These are phyloP conservation scores for Colletotrichum scovillei DNA, from an alignment of 2,329 filamentous ascomycete genomes.

Conservation along the genomic window DNA sequence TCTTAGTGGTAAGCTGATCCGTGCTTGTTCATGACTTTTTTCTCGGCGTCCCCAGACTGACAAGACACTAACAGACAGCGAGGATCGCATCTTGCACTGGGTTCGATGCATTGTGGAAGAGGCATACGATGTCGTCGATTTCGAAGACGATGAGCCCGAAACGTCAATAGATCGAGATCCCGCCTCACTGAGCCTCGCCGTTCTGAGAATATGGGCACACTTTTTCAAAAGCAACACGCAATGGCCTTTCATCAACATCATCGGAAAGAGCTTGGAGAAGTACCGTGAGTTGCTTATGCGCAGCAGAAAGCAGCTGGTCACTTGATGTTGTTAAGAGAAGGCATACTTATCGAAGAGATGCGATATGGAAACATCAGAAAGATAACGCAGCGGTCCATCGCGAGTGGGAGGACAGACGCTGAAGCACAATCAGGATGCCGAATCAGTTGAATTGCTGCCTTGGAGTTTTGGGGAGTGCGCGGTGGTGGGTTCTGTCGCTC, in stretches of 20 bases:
- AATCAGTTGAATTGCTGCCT: not conserved
- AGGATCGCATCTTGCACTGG: slow-evolving; percentile 59
- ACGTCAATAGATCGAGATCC: slow-evolving; percentile 40
- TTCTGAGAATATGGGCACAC: slow-evolving; percentile 57
- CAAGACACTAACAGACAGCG: slow-evolving; percentile 45
- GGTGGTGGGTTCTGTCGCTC: too few relatives aligned
- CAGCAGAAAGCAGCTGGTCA: not conserved
- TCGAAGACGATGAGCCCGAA: slow-evolving; percentile 48
- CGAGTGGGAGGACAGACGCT: not conserved
- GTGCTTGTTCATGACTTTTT: too few relatives aligned
- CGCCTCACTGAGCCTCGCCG: slow-evolving; percentile 48
- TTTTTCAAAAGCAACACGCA: slow-evolving; percentile 60
- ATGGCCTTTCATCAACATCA: slow-evolving; percentile 59
- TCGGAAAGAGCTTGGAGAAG: slow-evolving; percentile 52
- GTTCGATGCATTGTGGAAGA: slow-evolving; percentile 58
- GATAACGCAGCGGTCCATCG: not conserved
- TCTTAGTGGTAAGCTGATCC: slow-evolving; percentile 42
- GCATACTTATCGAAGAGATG: not conserved
- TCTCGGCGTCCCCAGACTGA: not conserved
- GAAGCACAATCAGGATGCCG: not conserved
- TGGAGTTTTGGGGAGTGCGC: not conserved
- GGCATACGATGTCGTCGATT: slow-evolving; percentile 51
- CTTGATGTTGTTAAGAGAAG: not conserved
- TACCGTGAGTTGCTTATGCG: slow-evolving; percentile 44
- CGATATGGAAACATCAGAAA: not conserved